Evolutionary conservation across 129 eudicot species (phyloP).

Genomic region (Lactuca sativa): DNA sequence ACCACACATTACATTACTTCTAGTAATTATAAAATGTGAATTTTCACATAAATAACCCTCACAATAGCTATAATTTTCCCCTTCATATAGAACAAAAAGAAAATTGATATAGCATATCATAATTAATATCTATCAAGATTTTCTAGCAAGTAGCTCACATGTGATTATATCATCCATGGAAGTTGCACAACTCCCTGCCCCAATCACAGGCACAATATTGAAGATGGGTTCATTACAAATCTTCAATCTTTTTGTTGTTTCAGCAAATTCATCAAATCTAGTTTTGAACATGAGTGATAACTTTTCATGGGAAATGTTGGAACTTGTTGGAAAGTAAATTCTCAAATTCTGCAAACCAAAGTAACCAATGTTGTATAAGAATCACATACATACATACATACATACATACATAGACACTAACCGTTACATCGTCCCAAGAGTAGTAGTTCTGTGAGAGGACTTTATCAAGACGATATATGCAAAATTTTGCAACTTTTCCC

Average conservation of each 20-base stretch:
- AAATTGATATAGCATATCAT: not conserved
- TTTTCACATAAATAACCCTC: constrained; percentile 3
- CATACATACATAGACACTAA: constrained; percentile 35
- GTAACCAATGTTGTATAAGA: not conserved
- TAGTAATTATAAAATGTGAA: constrained; percentile 12
- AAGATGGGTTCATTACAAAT: constrained; percentile 45
- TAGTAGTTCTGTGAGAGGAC: constrained; percentile 56
- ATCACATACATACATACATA: not conserved
- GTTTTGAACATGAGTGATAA: constrained; percentile 46
- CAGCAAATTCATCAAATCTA: constrained; percentile 57
- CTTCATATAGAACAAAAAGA: not conserved
- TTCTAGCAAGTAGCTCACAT: constrained; percentile 75
- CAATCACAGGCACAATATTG: constrained; percentile 75
- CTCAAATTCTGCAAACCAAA: constrained; percentile 61
- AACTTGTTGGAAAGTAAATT: constrained; percentile 58
- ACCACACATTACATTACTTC: not conserved
- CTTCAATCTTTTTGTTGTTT: constrained; percentile 34
- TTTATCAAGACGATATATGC: constrained; percentile 62
- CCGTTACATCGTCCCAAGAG: constrained; percentile 77
- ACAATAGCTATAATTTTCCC: not conserved
- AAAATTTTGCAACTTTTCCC: constrained; percentile 58
- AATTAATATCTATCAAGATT: constrained; percentile 26
- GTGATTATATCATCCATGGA: constrained; percentile 69
- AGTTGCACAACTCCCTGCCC: constrained; percentile 59
- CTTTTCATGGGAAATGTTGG: constrained; percentile 44